A percentile compares a stretch with the other conserved stretches of the same genome.
Conservation (phyloP, 306 rosid species). For the Fagus sylvatica region DNA sequence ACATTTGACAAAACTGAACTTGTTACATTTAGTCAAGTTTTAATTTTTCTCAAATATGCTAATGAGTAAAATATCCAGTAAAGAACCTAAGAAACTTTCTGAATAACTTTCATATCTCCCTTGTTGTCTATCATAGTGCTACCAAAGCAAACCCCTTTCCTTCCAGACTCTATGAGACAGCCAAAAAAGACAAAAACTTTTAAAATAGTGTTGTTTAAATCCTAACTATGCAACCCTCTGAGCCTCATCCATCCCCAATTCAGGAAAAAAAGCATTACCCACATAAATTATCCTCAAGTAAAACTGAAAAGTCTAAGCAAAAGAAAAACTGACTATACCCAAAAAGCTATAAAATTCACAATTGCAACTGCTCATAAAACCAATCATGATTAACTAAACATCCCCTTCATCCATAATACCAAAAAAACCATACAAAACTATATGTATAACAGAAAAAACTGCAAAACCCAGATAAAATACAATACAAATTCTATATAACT, state of each 20-base stretch:
- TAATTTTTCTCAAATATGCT: no score
- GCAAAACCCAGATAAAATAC: conserved; percentile 7
- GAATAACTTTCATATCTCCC: background rate
- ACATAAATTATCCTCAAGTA: background rate
- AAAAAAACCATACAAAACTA: background rate
- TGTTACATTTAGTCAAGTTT: background rate
- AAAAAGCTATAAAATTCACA: background rate
- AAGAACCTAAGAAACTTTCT: background rate
- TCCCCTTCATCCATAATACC: background rate
- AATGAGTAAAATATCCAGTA: background rate
- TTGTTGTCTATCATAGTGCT: background rate
- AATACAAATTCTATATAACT: background rate
- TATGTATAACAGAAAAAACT: background rate
- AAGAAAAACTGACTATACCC: background rate
- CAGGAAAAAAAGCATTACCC: background rate
- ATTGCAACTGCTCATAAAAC: background rate
- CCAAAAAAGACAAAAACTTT: background rate
- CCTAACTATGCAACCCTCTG: background rate
- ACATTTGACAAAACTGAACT: background rate
- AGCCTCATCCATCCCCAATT: background rate
- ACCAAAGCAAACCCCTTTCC: background rate
- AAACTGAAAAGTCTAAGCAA: background rate
- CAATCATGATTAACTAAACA: background rate
- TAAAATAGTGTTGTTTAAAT: background rate
- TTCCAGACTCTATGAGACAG: background rate